A percentile compares a stretch with the other conserved stretches of the same genome.
Evolutionary conservation across 352 stramenopile species (phyloP).

Genomic region (Globisporangium splendens): DNA sequence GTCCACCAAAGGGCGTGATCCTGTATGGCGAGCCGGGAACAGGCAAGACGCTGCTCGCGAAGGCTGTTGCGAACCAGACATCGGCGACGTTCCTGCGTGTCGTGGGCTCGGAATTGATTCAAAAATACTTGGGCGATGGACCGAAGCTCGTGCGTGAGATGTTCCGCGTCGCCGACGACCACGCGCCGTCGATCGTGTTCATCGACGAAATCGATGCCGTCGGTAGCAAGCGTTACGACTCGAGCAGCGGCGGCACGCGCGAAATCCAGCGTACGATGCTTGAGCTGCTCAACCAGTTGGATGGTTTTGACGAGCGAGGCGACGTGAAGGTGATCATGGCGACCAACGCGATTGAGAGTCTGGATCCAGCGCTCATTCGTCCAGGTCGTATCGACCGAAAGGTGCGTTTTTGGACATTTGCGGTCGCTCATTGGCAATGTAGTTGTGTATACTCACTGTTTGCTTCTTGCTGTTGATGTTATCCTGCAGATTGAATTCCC

Average conservation of each 20-base stretch:
- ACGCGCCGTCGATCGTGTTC: conserved; percentile 99
- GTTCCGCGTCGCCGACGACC: conserved; percentile 98
- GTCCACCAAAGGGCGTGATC: conserved; percentile 99
- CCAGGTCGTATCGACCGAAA: conserved; percentile 99
- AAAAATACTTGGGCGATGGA: conserved; percentile 99
- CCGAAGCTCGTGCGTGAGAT: conserved; percentile 99
- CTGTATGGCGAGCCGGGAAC: conserved; percentile 99
- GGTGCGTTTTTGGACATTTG: conserved; percentile 23
- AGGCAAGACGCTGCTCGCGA: conserved; percentile 99
- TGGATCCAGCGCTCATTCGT: conserved; percentile 99
- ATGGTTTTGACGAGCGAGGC: conserved; percentile 99
- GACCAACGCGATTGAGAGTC: conserved; percentile 98
- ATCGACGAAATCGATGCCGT: conserved; percentile 99
- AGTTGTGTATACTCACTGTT: conserved; percentile 8
- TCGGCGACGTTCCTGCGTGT: conserved; percentile 99
- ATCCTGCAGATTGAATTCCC: conserved; percentile 97
- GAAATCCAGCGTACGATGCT: conserved; percentile 99
- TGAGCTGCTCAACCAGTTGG: conserved; percentile 99
- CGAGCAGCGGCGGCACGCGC: conserved; percentile 94
- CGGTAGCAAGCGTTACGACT: conserved; percentile 99
- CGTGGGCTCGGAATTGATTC: conserved; percentile 99
- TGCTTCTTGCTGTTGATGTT: conserved; percentile 9
- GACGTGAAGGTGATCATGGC: conserved; percentile 99
- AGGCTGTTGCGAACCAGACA: conserved; percentile 99
- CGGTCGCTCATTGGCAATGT: background rate